Percentiles rank a stretch among this genome's conserved stretches.
Evolutionary conservation across 1,284 basidiomycete species (phyloP).

Genomic region (Meira nashicola): DNA sequence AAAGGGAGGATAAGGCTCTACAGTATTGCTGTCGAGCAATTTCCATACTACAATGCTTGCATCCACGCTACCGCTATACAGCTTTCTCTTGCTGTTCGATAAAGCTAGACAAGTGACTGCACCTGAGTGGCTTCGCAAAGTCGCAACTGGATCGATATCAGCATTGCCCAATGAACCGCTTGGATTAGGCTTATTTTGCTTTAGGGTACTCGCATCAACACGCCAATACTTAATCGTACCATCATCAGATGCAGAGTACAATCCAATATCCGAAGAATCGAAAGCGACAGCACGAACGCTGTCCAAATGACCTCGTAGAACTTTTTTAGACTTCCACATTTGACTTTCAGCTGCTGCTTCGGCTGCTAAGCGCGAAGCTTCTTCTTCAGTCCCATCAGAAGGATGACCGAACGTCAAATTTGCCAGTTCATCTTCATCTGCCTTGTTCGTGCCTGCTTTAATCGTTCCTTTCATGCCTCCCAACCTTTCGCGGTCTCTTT

Average conservation of each 20-base stretch:
- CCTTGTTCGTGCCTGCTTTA: constrained; percentile 15
- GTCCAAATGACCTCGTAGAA: constrained; percentile 73
- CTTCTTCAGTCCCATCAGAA: constrained; percentile 10
- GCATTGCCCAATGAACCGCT: constrained; percentile 1
- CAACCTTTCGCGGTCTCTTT: constrained; percentile 25
- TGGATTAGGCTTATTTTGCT: constrained; percentile 17
- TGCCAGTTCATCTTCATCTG: constrained; percentile 36
- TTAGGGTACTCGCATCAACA: constrained; percentile 54
- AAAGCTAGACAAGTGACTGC: constrained; percentile 86
- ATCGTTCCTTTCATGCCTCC: constrained; percentile 15
- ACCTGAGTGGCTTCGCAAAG: constrained; percentile 84
- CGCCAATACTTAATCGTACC: constrained; percentile 94
- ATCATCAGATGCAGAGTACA: constrained; percentile 90
- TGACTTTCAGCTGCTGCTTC: constrained; percentile 10
- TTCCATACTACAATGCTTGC: constrained; percentile 88
- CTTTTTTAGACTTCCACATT: constrained; percentile 45
- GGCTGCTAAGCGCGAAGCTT: constrained; percentile 24
- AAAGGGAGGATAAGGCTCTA: constrained; percentile 74
- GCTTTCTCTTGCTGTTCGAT: constrained; percentile 66
- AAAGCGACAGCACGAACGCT: constrained; percentile 83
- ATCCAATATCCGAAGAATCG: constrained; percentile 69
- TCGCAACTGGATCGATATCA: constrained; percentile 60
- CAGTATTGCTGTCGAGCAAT: constrained; percentile 53
- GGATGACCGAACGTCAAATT: constrained; percentile 24
- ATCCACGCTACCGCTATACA: constrained; percentile 90